Base-by-base conservation (phyloP, 129 eudicot genomes). In the Lonicera japonica region DNA sequence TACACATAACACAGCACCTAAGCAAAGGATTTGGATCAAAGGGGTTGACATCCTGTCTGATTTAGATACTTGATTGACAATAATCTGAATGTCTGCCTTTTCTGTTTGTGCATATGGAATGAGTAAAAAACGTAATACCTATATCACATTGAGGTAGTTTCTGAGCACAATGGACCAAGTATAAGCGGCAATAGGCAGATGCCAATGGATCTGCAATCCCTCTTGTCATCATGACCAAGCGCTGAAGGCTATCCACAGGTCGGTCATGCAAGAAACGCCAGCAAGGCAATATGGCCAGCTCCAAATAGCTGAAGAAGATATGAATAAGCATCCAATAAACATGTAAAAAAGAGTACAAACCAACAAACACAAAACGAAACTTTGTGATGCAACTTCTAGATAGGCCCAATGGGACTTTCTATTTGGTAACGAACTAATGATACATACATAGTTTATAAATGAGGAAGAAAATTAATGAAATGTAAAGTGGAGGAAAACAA, bases 171-270 rank as follows among this genome's bases (percentile, higher is more conserved):
- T 85, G 84, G 21, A 72, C 78, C 76, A 85, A 34, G 73, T 82
- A 89, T 65, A 89, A 76, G 75, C 80, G 85, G 62, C 95, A 82
- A 76, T 89, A 89, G 17, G 88, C 75, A 12, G 95, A 85, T 54
- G 90, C 90, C 50, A 89, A 69, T 45, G 97, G 97, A 85, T 85
- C 77, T 38, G 83, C 86, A 68, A 89, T 73, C 64, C 97, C 95
- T 77, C 95, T 83, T 66, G 78, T 80, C 97, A 85, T 89, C 77
- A 62, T 63, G 43, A 80, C 90, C 79, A 85, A 78, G 24, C 97
- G 95, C 52, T 58, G 78, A 68, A 89, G 82, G 68, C 47, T 67
- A 72, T 73, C 79, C 62, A 21, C 69, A 50, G 71, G 71, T 58
- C 68, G 56, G 58, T 85, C 86, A 66, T 47, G 70, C 60, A 89